A percentile compares a stretch with the other conserved stretches of the same genome.
These are phyloP conservation scores for Cystofilobasidium ferigula DNA, from an alignment of 768 basidiomycete genomes.

Conservation along the genomic window DNA sequence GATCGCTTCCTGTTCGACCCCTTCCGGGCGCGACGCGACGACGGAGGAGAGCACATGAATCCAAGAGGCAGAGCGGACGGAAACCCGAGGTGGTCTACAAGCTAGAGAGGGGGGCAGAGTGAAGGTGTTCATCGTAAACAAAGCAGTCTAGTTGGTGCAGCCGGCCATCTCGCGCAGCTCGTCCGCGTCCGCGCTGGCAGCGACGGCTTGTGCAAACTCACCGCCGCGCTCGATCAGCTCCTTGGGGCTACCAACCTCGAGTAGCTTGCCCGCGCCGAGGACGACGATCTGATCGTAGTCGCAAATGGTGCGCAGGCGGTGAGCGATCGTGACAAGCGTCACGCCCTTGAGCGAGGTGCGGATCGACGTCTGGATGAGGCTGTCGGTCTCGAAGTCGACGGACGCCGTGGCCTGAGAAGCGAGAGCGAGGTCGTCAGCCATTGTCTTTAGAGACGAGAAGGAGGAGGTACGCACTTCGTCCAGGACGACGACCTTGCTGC, in stretches of 20 bases:
- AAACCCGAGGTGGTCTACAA: too few relatives aligned
- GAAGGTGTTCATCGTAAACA: background rate
- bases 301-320: conserved; percentile 44
- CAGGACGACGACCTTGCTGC: conserved; percentile 50
- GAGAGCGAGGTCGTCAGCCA: background rate
- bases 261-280: conserved; percentile 55
- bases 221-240: conserved; percentile 29
- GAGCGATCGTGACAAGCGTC: conserved; percentile 49
- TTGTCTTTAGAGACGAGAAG: too few relatives aligned
- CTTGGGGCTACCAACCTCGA: conserved; percentile 67
- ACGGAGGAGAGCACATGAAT: too few relatives aligned
- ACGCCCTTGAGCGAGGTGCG: conserved; percentile 41
- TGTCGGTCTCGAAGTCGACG: conserved; percentile 50
- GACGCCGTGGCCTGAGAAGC: conserved; percentile 34
- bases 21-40: too few relatives aligned
- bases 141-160: background rate
- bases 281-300: conserved; percentile 54
- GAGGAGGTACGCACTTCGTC: conserved; percentile 47
- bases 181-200: conserved; percentile 10
- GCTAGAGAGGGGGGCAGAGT: too few relatives aligned
- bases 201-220: conserved; percentile 12
- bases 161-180: conserved; percentile 22
- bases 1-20: too few relatives aligned
- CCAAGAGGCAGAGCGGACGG: too few relatives aligned
- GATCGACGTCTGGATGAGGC: conserved; percentile 50